Percentiles rank a stretch among this genome's conserved stretches.
These are phyloP conservation scores for Suillus discolor DNA, from an alignment of 768 basidiomycete genomes.

Conservation along the genomic window DNA sequence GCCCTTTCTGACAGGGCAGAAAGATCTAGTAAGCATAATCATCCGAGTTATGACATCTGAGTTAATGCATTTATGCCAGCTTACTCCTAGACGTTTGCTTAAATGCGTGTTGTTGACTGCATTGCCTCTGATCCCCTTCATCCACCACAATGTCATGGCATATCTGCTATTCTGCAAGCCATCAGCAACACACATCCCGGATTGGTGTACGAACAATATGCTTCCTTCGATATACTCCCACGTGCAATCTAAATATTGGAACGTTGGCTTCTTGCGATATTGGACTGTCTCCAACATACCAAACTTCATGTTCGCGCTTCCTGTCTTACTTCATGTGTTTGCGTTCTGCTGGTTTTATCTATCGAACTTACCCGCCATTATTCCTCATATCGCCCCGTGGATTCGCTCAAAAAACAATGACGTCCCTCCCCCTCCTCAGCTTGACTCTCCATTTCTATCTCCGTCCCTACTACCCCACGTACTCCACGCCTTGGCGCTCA, in stretches of 20 bases:
- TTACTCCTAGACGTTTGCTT: slow-evolving; percentile 33
- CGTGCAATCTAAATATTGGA: slow-evolving; percentile 87
- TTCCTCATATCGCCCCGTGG: slow-evolving; percentile 8
- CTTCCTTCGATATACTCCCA: slow-evolving; percentile 79
- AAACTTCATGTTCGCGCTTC: slow-evolving; percentile 81
- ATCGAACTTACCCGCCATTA: slow-evolving; percentile 8
- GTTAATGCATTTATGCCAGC: slow-evolving; percentile 28
- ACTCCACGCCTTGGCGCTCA: slow-evolving; percentile 67
- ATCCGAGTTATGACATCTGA: background rate
- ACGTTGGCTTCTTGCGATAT: slow-evolving; percentile 81
- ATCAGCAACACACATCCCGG: slow-evolving; percentile 23
- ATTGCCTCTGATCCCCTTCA: slow-evolving; percentile 64
- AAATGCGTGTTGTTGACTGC: slow-evolving; percentile 45
- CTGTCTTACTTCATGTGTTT: slow-evolving; percentile 59
- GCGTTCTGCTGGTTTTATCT: slow-evolving; percentile 31
- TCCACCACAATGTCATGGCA: slow-evolving; percentile 68
- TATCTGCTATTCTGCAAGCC: slow-evolving; percentile 66
- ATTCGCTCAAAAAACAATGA: slow-evolving; percentile 2
- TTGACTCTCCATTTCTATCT: slow-evolving; percentile 37
- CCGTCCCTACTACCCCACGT: slow-evolving; percentile 65
- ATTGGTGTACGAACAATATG: slow-evolving; percentile 62
- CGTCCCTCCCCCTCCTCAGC: slow-evolving; percentile 1
- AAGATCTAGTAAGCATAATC: slow-evolving; percentile 27
- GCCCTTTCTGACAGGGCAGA: slow-evolving; percentile 46
- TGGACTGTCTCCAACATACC: slow-evolving; percentile 85